Conservation (phyloP, 1,284 basidiomycete genomes). For the Peniophora sp. region DNA sequence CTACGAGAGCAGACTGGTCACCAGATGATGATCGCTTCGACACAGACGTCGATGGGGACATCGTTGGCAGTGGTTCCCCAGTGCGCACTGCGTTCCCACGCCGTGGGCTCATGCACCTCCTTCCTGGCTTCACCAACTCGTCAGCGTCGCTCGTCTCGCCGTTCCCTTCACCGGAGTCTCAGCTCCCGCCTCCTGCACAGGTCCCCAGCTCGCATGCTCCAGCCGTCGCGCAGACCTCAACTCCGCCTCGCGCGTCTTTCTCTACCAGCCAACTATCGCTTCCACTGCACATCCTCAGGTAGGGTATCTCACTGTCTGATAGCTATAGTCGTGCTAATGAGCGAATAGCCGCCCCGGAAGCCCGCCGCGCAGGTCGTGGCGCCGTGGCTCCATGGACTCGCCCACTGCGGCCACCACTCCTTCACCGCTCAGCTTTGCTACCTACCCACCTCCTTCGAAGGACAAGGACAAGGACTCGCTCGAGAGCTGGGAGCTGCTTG, state of each 20-base stretch:
- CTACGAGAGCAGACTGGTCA: too few relatives aligned
- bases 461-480: not conserved
- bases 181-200: not conserved
- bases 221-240: not conserved
- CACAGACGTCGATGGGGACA: not conserved
- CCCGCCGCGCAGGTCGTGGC: not conserved
- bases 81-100: not conserved
- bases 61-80: not conserved
- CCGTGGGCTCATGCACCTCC: not conserved
- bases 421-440: not conserved
- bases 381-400: not conserved
- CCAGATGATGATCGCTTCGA: not conserved
- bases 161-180: not conserved
- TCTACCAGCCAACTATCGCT: too few relatives aligned
- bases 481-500: not conserved
- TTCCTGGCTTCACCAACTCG: not conserved
- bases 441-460: not conserved
- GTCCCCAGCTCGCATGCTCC: not conserved
- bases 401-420: not conserved
- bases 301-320: too few relatives aligned
- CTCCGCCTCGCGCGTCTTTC: too few relatives aligned
- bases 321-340: too few relatives aligned
- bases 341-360: not conserved
- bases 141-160: not conserved
- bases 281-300: too few relatives aligned